Base-by-base conservation (phyloP, 164 flowering plant genomes). In the Aristolochia californica region DNA sequence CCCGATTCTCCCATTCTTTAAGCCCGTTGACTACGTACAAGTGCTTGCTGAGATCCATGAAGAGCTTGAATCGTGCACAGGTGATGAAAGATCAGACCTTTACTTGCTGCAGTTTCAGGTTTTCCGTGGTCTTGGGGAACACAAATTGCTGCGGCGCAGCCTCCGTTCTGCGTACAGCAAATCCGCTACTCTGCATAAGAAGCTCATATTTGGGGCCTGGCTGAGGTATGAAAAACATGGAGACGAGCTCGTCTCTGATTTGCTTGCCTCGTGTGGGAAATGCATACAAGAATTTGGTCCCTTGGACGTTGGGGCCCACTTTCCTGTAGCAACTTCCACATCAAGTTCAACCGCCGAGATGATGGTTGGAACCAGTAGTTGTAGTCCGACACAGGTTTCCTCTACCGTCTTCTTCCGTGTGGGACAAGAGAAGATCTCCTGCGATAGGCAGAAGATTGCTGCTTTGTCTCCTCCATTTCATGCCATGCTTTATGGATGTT, bases 21-120 rank as follows among this genome's bases (percentile, higher is more conserved):
- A 85, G 70, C 99, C 99, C 25, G 64, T 80, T 47, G 90, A 94
- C 73, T 89, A 94, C 63, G 99, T 94, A 40, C 82, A 94, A 74
- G 90, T 87, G 64, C 75, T 94, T 66, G 87, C 99, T 67, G 85
- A 85, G 72, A 83, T 94, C 72, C 99, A 94, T 55, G 97, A 94
- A 70, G 96, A 94, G 66, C 93, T 94, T 2, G 96, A 89, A 63
- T 78, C 78, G 15, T 87, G 95, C 66, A 57, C 80, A 45, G 74
- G 80, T 0, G 55, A 72, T 16, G 85, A 83, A 68, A 80, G 79
- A 60, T 72, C 97, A 45, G 85, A 66, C 70, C 89, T 89, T 50
- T 85, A 80, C 74, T 72, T 93, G 68, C 65, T 85, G 38, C 88
- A 93, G 69, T 87, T 71, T 67, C 97, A 89, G 65, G 90, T 93